These are phyloP conservation scores for Cryphonectria radicalis DNA, from an alignment of 2,329 filamentous ascomycete genomes.

Conservation along the genomic window DNA sequence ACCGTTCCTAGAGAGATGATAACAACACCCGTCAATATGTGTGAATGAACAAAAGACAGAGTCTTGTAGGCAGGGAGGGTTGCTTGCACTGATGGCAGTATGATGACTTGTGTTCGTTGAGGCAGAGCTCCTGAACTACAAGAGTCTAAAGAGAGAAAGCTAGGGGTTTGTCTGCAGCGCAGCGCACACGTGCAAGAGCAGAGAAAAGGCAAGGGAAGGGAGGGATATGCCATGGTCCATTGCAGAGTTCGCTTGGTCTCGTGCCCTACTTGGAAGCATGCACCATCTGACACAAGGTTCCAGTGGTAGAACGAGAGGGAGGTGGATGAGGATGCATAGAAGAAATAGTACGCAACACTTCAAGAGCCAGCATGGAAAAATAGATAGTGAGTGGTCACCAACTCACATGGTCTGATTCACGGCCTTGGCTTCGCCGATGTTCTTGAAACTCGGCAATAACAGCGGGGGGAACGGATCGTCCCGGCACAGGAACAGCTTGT, in stretches of 20 bases:
- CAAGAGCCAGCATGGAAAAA: not conserved
- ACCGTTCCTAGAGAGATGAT: not conserved
- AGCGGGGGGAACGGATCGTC: not conserved
- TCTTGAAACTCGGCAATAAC: conserved; percentile 6
- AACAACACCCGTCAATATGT: not conserved
- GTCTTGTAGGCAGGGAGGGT: not conserved
- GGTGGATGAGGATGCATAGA: not conserved
- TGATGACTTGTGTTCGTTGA: too few species aligned
- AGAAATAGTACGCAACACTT: not conserved
- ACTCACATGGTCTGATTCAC: conserved; percentile 19
- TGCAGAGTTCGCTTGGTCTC: not conserved
- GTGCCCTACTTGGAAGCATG: not conserved
- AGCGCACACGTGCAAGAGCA: not conserved
- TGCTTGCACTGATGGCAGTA: not conserved
- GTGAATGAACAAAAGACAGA: not conserved
- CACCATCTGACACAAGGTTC: not conserved
- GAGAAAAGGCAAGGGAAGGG: not conserved
- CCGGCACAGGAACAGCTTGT: conserved; percentile 19
- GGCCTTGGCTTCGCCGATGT: conserved; percentile 10
- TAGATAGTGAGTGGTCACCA: not conserved
- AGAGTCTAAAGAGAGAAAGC: not conserved
- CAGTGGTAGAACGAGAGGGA: not conserved
- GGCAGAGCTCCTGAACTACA: not conserved
- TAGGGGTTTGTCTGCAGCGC: not conserved
- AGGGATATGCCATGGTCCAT: not conserved